A percentile compares a stretch with the other conserved stretches of the same genome.
Evolutionary conservation across 2,329 filamentous ascomycete species (phyloP).

Genomic region (Cladosporium sphaerospermum): DNA sequence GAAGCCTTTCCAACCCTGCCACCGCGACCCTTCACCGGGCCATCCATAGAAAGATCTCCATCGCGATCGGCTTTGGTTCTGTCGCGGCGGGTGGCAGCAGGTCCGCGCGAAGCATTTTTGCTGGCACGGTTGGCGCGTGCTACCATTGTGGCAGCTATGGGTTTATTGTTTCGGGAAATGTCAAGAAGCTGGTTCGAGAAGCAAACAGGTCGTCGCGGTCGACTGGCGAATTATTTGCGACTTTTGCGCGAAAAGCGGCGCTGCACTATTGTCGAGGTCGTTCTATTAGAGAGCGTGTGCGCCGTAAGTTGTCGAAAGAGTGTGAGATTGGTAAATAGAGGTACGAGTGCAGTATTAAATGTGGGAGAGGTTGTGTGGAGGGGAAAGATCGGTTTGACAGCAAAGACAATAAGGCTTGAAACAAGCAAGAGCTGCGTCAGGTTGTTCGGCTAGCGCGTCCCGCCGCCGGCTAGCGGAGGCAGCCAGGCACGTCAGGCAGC

Average conservation of each 20-base stretch:
- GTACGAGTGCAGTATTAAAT: not conserved
- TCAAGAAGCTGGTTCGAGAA: not conserved
- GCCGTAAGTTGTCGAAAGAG: not conserved
- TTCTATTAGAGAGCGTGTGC: not conserved
- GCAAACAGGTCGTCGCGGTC: constrained; percentile 1
- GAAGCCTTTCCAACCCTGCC: constrained; percentile 23
- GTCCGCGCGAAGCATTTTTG: constrained; percentile 16
- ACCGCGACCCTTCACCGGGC: constrained; percentile 29
- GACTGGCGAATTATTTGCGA: constrained; percentile 2
- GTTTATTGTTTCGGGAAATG: not conserved
- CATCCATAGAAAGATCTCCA: constrained; percentile 57
- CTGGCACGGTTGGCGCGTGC: constrained; percentile 12
- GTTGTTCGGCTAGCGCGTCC: not conserved
- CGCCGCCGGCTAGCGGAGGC: not conserved
- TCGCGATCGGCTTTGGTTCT: constrained; percentile 44
- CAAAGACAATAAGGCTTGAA: not conserved
- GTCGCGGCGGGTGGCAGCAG: constrained; percentile 15
- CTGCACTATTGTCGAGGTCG: not conserved
- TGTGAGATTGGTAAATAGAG: not conserved
- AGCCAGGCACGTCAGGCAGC: not conserved
- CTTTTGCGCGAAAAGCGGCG: not conserved
- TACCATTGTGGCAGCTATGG: constrained; percentile 12
- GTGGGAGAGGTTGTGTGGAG: not conserved
- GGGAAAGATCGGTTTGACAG: constrained; percentile 1
- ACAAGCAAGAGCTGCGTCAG: not conserved